Evolutionary conservation across 1,139 yeast species (phyloP).

Genomic region (Protomyces gravidus): DNA sequence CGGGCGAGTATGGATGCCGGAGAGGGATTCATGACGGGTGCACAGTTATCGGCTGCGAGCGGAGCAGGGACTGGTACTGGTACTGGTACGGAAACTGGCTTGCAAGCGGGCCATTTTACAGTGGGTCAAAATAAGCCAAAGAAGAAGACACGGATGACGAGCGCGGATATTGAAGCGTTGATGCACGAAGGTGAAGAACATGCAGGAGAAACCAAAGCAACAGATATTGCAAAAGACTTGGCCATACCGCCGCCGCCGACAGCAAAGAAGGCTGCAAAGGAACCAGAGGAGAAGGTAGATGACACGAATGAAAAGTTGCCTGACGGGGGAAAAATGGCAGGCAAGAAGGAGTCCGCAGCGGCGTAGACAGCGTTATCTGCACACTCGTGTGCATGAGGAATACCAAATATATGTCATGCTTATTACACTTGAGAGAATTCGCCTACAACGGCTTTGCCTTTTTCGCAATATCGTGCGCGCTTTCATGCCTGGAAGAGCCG

Average conservation of each 20-base stretch:
- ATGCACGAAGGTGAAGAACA: constrained; percentile 15
- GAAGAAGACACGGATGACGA: constrained; percentile 18
- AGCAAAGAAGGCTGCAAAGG: background rate
- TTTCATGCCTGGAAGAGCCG: background rate
- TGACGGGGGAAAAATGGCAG: background rate
- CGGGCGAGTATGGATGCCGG: constrained; percentile 2
- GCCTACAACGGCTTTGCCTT: background rate
- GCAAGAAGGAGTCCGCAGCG: background rate
- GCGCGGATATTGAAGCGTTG: constrained; percentile 25
- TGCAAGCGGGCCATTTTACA: background rate
- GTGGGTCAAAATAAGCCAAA: background rate
- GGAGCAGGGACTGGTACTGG: background rate
- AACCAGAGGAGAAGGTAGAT: background rate
- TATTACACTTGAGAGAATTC: no score
- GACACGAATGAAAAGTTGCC: background rate
- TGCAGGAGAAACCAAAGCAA: background rate
- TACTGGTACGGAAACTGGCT: background rate
- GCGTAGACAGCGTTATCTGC: no score
- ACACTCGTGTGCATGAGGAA: no score
- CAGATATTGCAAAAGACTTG: background rate
- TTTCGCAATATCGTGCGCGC: background rate
- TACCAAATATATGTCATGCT: no score
- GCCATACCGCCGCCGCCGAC: background rate
- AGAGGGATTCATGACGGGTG: constrained; percentile 18
- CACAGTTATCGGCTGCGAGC: constrained; percentile 10